A percentile compares a stretch with the other conserved stretches of the same genome.
phyloP scores from a whole-genome alignment of 1,284 basidiomycete genomes.

The Pseudozyma tsukubaensis region DNA sequence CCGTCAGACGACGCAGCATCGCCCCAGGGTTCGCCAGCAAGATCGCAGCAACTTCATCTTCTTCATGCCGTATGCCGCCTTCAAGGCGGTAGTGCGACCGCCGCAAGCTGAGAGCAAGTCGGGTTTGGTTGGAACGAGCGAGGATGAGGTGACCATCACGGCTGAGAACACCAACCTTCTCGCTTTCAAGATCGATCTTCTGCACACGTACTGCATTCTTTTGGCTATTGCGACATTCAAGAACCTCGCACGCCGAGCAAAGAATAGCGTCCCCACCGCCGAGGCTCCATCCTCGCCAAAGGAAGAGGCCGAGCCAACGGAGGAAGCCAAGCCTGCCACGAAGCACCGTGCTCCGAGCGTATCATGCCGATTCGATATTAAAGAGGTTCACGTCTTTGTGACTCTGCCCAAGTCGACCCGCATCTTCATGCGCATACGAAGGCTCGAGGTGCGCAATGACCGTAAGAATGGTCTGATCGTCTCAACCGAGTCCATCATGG shows the following conservation, averaged over 20 bases:
- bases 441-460: constrained; percentile 61
- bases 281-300: too few species aligned
- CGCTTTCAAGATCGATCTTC: constrained; percentile 74
- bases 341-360: constrained; percentile 18
- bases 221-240: constrained; percentile 76
- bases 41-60: constrained; percentile 68
- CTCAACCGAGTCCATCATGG: constrained; percentile 68
- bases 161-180: constrained; percentile 71
- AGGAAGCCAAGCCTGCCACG: neutral
- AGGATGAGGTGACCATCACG: constrained; percentile 71
- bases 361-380: constrained; percentile 38
- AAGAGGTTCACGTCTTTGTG: constrained; percentile 63
- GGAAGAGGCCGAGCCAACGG: neutral
- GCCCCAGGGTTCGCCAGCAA: constrained; percentile 41
- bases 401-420: constrained; percentile 65
- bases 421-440: constrained; percentile 57
- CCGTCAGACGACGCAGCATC: constrained; percentile 20
- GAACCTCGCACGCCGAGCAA: constrained; percentile 66
- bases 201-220: constrained; percentile 80
- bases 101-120: constrained; percentile 44
- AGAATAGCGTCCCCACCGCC: neutral
- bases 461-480: constrained; percentile 52
- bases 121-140: constrained; percentile 46
- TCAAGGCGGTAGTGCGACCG: constrained; percentile 51
- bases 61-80: constrained; percentile 63